Conservation (phyloP, 2,329 filamentous ascomycete genomes). For the Aureobasidium sp. region DNA sequence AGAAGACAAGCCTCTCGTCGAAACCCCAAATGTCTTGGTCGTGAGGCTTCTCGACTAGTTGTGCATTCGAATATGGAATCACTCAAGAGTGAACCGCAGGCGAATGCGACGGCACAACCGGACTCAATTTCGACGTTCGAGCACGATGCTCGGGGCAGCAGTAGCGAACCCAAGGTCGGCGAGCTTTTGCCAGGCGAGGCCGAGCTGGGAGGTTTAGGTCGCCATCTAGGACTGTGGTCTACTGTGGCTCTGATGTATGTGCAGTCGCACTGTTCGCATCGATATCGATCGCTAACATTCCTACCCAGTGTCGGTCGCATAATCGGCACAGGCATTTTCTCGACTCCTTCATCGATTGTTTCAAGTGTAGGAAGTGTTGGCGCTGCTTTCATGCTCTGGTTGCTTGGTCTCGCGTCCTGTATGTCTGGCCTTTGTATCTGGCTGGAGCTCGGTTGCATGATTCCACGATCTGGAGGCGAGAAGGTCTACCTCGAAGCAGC, state of each 20-base stretch:
- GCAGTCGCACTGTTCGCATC: background rate
- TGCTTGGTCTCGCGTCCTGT: background rate
- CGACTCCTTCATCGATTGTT: background rate
- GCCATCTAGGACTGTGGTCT: background rate
- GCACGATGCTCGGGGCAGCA: background rate
- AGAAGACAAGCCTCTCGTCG: too few relatives aligned
- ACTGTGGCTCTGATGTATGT: background rate
- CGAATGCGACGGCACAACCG: background rate
- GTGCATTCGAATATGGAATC: background rate
- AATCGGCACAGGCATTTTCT: background rate
- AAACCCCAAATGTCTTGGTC: too few relatives aligned
- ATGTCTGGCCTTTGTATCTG: slow-evolving; percentile 46
- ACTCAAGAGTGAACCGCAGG: background rate
- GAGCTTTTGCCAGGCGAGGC: background rate
- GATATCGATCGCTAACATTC: background rate
- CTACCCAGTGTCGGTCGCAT: background rate
- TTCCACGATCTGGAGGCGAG: slow-evolving; percentile 59
- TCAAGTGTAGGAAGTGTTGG: background rate
- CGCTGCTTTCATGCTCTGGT: background rate
- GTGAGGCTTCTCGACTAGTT: too few relatives aligned
- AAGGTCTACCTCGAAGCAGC: slow-evolving; percentile 68
- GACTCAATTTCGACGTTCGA: background rate
- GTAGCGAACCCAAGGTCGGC: background rate
- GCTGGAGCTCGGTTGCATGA: slow-evolving; percentile 64
- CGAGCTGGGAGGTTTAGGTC: background rate